Conservation (phyloP, 768 basidiomycete genomes). For the Termitomyces sp. region DNA sequence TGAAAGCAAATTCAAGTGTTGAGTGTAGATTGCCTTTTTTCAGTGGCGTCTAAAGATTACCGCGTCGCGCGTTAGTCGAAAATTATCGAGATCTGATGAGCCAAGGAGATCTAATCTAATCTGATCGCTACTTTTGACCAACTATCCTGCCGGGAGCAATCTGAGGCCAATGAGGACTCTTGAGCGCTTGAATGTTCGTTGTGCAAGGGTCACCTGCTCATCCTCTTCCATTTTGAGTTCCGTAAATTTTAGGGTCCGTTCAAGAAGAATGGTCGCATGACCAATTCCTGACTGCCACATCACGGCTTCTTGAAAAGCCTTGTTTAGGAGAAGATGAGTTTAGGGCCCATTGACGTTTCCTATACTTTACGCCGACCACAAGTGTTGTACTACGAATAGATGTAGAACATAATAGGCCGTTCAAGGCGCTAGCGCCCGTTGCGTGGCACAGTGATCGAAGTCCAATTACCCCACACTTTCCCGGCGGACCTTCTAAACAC, state of each 20-base stretch:
- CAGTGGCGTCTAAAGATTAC: too few relatives aligned
- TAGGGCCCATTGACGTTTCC: neutral
- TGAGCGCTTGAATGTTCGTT: too few relatives aligned
- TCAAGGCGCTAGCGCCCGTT: neutral
- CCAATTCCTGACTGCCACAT: neutral
- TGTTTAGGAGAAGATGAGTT: neutral
- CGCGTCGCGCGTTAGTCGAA: neutral
- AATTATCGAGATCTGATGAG: too few relatives aligned
- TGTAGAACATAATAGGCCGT: neutral
- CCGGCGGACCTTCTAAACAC: conserved; percentile 13
- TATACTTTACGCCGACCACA: neutral
- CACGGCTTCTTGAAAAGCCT: neutral
- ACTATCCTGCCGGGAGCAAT: too few relatives aligned
- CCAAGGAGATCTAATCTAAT: neutral
- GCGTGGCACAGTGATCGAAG: neutral
- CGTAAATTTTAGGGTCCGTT: neutral
- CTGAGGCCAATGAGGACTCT: too few relatives aligned
- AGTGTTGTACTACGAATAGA: neutral
- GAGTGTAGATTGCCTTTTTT: too few relatives aligned
- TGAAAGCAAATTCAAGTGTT: neutral
- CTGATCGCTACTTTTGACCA: neutral
- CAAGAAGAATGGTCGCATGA: conserved; percentile 2
- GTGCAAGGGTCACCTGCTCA: neutral
- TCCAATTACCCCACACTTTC: conserved; percentile 15
- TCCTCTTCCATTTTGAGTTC: neutral